Percentiles rank a stretch among this genome's conserved stretches.
Conservation (phyloP, 2,329 filamentous ascomycete species). For the Alternaria consortialis region DNA sequence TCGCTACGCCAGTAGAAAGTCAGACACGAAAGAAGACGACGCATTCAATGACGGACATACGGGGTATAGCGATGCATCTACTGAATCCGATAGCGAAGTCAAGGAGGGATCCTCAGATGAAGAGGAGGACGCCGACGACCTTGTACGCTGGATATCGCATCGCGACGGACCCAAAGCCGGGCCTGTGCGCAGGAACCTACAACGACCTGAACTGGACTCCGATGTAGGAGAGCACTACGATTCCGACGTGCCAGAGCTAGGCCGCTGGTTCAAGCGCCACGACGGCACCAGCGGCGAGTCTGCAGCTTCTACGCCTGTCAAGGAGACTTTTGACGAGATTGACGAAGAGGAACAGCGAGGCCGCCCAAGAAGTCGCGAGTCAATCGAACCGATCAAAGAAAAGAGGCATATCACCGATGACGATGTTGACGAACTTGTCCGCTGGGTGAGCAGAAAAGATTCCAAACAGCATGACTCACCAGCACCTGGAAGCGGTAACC, state of each 20-base stretch:
- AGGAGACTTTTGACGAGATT: slow-evolving; percentile 1
- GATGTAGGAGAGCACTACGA: slow-evolving; percentile 21
- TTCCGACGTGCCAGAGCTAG: slow-evolving; percentile 37
- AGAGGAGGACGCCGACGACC: slow-evolving; percentile 33
- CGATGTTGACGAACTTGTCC: slow-evolving; percentile 39
- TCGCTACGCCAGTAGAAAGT: slow-evolving; percentile 34
- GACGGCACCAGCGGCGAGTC: slow-evolving; percentile 40
- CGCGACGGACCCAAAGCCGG: slow-evolving; percentile 34
- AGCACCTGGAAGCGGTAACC: slow-evolving; percentile 1
- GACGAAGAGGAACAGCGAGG: slow-evolving; percentile 17
- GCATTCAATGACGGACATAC: neutral
- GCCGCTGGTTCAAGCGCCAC: slow-evolving; percentile 29
- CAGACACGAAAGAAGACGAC: slow-evolving; percentile 9
- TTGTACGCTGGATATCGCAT: slow-evolving; percentile 37
- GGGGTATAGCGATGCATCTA: slow-evolving; percentile 41
- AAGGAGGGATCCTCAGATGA: slow-evolving; percentile 21
- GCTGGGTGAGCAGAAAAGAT: slow-evolving; percentile 35
- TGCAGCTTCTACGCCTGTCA: slow-evolving; percentile 7
- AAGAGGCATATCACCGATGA: slow-evolving; percentile 26
- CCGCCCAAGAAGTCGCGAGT: slow-evolving; percentile 21
- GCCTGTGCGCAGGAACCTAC: slow-evolving; percentile 24
- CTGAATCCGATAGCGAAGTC: slow-evolving; percentile 40
- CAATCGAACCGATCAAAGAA: slow-evolving; percentile 6
- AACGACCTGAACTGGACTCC: slow-evolving; percentile 17
- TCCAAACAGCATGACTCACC: slow-evolving; percentile 14